Evolutionary conservation across 2,329 filamentous ascomycete species (phyloP).

Genomic region (Cytospora piceicola): DNA sequence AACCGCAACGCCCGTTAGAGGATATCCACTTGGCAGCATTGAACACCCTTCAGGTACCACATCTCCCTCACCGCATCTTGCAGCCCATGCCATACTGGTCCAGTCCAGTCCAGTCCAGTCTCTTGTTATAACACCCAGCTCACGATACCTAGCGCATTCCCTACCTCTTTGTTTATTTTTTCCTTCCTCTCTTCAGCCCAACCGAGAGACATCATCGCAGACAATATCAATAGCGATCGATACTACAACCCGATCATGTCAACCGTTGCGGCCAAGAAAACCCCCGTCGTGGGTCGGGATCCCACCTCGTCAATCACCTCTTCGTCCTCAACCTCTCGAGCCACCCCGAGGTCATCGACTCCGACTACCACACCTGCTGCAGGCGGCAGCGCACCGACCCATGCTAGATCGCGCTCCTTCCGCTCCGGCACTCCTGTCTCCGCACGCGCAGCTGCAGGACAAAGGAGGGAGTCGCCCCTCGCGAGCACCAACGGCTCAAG

Average conservation of each 20-base stretch:
- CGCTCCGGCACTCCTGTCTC: slow-evolving; percentile 70
- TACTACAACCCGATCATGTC: slow-evolving; percentile 48
- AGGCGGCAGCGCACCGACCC: slow-evolving; percentile 48
- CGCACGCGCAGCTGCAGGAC: slow-evolving; percentile 70
- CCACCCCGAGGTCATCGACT: slow-evolving; percentile 51
- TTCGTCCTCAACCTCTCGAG: slow-evolving; percentile 43
- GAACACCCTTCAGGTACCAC: slow-evolving; percentile 27
- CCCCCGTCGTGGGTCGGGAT: slow-evolving; percentile 52
- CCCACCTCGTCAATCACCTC: slow-evolving; percentile 41
- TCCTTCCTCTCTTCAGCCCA: slow-evolving; percentile 10
- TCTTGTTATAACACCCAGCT: slow-evolving; percentile 28
- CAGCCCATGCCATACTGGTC: slow-evolving; percentile 15
- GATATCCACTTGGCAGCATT: slow-evolving; percentile 29
- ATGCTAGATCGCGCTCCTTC: slow-evolving; percentile 59
- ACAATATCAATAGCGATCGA: slow-evolving; percentile 7
- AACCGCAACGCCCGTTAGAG: slow-evolving; percentile 7
- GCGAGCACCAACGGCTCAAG: slow-evolving; percentile 39
- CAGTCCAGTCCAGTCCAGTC: slow-evolving; percentile 13
- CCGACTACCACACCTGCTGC: slow-evolving; percentile 50
- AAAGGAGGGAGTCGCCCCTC: slow-evolving; percentile 58
- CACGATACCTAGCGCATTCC: slow-evolving; percentile 24
- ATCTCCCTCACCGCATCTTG: slow-evolving; percentile 32
- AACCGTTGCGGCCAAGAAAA: slow-evolving; percentile 55
- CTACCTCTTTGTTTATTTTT: slow-evolving; percentile 20
- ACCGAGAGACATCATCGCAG: slow-evolving; percentile 18